Evolutionary conservation across 495 filamentous ascomycete species (phyloP).

Genomic region (Lepraria neglecta): DNA sequence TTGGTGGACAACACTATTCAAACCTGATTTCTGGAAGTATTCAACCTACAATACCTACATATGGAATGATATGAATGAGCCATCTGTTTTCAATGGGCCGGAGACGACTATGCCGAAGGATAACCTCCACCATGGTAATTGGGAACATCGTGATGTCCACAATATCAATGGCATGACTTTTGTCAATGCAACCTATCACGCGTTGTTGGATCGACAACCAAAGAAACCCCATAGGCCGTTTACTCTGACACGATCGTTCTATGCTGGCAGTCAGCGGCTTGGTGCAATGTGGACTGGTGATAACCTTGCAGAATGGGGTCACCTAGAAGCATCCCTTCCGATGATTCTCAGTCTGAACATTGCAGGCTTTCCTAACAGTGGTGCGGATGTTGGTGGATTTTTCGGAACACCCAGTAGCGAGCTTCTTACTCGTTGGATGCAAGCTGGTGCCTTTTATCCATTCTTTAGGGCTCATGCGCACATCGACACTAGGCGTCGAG

Average conservation of each 20-base stretch:
- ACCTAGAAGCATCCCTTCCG: constrained; percentile 74
- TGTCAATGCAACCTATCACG: constrained; percentile 85
- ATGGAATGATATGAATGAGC: constrained; percentile 99
- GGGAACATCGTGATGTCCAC: constrained; percentile 96
- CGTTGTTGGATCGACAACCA: constrained; percentile 69
- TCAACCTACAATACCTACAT: constrained; percentile 77
- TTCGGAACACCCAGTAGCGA: constrained; percentile 93
- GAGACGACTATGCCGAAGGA: constrained; percentile 98
- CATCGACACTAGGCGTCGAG: constrained; percentile 85
- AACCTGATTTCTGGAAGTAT: constrained; percentile 35
- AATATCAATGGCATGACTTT: constrained; percentile 91
- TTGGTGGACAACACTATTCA: constrained; percentile 82
- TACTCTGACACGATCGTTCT: constrained; percentile 86
- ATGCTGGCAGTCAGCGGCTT: constrained; percentile 77
- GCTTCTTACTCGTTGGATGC: constrained; percentile 87
- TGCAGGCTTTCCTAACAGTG: constrained; percentile 84
- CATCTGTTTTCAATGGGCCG: constrained; percentile 95
- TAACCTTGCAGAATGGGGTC: constrained; percentile 85
- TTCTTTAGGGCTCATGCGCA: constrained; percentile 97
- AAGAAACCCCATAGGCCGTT: constrained; percentile 73
- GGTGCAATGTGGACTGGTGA: constrained; percentile 98
- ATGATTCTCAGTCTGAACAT: constrained; percentile 92
- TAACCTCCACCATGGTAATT: constrained; percentile 81
- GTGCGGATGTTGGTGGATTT: constrained; percentile 94
- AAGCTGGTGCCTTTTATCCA: constrained; percentile 91